Evolutionary conservation across 257 asterid genomes (phyloP).

Genomic region (Solanum ossicruentum): DNA sequence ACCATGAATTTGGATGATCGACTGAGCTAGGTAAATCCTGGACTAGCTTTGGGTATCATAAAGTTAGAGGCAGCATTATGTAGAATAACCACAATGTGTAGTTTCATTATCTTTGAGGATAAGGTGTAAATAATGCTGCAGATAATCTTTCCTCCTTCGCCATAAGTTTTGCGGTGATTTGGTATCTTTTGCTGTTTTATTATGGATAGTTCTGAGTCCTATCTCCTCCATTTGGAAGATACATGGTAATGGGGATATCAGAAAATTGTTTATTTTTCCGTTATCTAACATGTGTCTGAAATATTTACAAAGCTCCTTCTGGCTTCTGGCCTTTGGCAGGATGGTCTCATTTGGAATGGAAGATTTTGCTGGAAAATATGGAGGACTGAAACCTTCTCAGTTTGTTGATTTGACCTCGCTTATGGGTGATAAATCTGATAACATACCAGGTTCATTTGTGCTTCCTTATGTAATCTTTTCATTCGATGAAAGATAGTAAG

Average conservation of each 20-base stretch:
- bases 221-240: not conserved
- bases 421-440: conserved; percentile 84
- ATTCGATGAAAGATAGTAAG: not conserved
- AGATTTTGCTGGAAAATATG: conserved; percentile 78
- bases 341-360: conserved; percentile 97
- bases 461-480: not conserved
- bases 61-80: not conserved
- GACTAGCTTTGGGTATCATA: not conserved
- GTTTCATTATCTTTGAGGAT: not conserved
- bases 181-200: not conserved
- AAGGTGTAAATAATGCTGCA: not conserved
- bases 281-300: not conserved
- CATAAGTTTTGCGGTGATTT: not conserved
- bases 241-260: not conserved
- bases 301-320: not conserved
- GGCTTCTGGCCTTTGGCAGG: conserved; percentile 21
- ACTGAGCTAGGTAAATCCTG: not conserved
- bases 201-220: not conserved
- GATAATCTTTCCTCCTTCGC: not conserved
- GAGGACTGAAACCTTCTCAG: conserved; percentile 72
- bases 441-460: conserved; percentile 70
- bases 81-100: not conserved
- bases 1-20: not conserved
- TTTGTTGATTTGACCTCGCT: conserved; percentile 91
- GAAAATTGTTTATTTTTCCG: not conserved